Percentiles rank a stretch among this genome's conserved stretches.
These are phyloP conservation scores for Yamadazyma epiphylla DNA, from an alignment of 1,139 yeast species.

Conservation along the genomic window DNA sequence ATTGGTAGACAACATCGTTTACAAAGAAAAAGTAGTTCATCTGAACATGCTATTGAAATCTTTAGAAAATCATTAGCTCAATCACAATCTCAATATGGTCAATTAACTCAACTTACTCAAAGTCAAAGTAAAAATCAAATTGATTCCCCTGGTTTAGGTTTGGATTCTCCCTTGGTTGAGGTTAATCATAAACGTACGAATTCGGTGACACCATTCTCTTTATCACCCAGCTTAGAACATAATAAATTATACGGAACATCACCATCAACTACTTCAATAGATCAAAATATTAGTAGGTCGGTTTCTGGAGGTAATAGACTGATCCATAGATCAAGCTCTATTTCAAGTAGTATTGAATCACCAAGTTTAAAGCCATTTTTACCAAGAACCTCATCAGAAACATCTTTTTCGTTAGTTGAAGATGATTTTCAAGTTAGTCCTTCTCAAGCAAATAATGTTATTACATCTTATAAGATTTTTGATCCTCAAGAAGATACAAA, in stretches of 20 bases:
- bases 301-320: conserved; percentile 3
- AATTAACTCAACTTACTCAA: no score
- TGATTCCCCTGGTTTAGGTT: conserved; percentile 22
- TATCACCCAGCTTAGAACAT: conserved; percentile 44
- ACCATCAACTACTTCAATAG: conserved; percentile 5
- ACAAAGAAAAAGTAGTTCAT: conserved; percentile 42
- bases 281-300: conserved; percentile 5
- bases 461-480: conserved; percentile 57
- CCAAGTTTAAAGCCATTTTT: conserved; percentile 47
- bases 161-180: neutral
- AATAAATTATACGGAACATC: conserved; percentile 15
- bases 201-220: conserved; percentile 47
- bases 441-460: conserved; percentile 17
- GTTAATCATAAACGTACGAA: conserved; percentile 27
- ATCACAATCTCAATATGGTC: conserved; percentile 11
- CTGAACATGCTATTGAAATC: conserved; percentile 43
- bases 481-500: conserved; percentile 47
- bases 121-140: no score
- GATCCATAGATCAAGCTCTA: conserved; percentile 9
- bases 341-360: conserved; percentile 38
- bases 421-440: conserved; percentile 38
- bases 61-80: conserved; percentile 31
- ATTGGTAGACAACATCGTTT: conserved; percentile 66
- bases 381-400: conserved; percentile 50
- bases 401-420: conserved; percentile 52